Conservation (phyloP, 345 rosid genomes). For the Draba incana region DNA sequence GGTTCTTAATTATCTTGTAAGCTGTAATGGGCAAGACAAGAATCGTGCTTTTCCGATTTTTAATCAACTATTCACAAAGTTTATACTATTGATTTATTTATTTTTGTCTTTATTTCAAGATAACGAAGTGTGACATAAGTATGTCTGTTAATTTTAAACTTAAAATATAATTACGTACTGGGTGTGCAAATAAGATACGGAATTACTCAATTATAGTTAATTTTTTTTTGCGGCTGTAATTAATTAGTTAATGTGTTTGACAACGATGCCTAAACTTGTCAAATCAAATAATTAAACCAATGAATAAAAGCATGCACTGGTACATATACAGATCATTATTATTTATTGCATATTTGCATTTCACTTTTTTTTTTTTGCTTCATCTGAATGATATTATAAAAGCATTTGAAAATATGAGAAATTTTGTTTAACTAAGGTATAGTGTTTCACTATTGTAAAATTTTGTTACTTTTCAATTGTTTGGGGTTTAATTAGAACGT, state of each 20-base stretch:
- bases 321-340: slow-evolving; percentile 23
- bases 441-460: too few species aligned
- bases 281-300: slow-evolving; percentile 34
- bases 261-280: slow-evolving; percentile 15
- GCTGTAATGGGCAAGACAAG: slow-evolving; percentile 41
- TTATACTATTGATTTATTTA: background rate
- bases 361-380: too few species aligned
- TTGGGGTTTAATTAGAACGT: too few species aligned
- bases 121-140: background rate
- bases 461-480: too few species aligned
- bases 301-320: slow-evolving; percentile 23
- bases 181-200: slow-evolving; percentile 26
- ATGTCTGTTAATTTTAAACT: slow-evolving; percentile 14
- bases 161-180: slow-evolving; percentile 12
- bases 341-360: too few species aligned
- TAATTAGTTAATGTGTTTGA: slow-evolving; percentile 15
- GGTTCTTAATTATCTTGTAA: slow-evolving; percentile 32
- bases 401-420: too few species aligned
- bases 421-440: too few species aligned
- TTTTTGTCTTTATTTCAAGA: background rate
- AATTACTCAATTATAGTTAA: background rate
- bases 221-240: background rate
- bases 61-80: slow-evolving; percentile 23
- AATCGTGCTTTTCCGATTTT: slow-evolving; percentile 24
- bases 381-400: too few species aligned